Conservation (phyloP, 2,329 filamentous ascomycete species). For the Trichoderma citrinoviride region DNA sequence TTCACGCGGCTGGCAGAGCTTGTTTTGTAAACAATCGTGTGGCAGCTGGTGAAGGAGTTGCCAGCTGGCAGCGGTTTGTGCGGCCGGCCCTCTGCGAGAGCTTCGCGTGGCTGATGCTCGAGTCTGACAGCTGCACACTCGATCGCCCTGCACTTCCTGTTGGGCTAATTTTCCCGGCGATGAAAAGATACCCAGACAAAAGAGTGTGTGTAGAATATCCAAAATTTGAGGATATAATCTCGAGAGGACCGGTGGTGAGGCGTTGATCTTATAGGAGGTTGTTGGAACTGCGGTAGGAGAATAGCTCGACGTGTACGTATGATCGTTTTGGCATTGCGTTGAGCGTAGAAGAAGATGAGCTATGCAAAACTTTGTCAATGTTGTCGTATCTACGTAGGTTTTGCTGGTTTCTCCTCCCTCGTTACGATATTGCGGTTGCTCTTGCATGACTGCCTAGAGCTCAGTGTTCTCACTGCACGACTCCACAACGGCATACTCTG, state of each 20-base stretch:
- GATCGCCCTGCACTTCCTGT: background rate
- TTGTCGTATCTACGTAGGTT: too few species aligned
- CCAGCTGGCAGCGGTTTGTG: slow-evolving; percentile 11
- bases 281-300: background rate
- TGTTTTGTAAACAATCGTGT: background rate
- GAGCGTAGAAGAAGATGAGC: too few species aligned
- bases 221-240: background rate
- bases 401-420: background rate
- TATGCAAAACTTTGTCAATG: too few species aligned
- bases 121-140: background rate
- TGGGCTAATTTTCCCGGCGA: background rate
- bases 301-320: background rate
- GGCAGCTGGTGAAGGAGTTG: background rate
- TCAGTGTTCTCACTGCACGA: too few species aligned
- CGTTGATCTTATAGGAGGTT: background rate
- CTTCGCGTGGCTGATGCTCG: background rate
- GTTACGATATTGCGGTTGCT: too few species aligned
- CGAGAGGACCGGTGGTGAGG: background rate
- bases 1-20: background rate
- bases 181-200: background rate
- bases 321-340: background rate
- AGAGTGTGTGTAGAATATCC: background rate
- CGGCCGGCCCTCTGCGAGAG: background rate
- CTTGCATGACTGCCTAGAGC: too few species aligned
- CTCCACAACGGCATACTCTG: too few species aligned